Evolutionary conservation across 169 alveolate genomes (phyloP).

Genomic region (Amoebophrya sp.): DNA sequence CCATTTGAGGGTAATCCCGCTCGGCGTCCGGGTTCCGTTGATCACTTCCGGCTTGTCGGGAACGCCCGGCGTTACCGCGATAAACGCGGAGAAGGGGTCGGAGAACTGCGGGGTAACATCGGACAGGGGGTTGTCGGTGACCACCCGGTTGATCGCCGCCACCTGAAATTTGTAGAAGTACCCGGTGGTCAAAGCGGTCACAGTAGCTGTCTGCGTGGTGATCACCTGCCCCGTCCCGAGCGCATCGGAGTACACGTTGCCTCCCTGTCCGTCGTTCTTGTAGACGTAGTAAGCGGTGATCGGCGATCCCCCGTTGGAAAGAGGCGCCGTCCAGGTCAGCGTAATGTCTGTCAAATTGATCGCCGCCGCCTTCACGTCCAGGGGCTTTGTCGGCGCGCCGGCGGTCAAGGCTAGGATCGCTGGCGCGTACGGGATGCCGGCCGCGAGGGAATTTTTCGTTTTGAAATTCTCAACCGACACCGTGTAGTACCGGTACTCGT

Average conservation of each 20-base stretch:
- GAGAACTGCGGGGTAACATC: constrained; percentile 18
- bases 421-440: constrained; percentile 26
- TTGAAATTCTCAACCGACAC: constrained; percentile 23
- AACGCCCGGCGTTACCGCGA: constrained; percentile 31
- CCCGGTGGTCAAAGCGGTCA: constrained; percentile 32
- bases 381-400: constrained; percentile 32
- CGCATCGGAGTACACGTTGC: constrained; percentile 7
- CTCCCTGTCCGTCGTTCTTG: constrained; percentile 31
- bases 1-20: constrained; percentile 22
- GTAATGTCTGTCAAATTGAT: background rate
- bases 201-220: constrained; percentile 21
- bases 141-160: constrained; percentile 25
- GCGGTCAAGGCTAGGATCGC: constrained; percentile 33
- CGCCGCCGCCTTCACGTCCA: constrained; percentile 20
- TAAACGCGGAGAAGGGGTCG: constrained; percentile 12
- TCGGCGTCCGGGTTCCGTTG: background rate
- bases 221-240: background rate
- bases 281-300: constrained; percentile 3
- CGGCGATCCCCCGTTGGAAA: constrained; percentile 26
- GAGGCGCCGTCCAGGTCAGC: constrained; percentile 18
- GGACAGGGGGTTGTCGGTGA: background rate
- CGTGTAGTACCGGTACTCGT: background rate
- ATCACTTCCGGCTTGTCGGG: constrained; percentile 16
- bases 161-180: constrained; percentile 21
- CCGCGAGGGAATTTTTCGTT: constrained; percentile 16